Base-by-base conservation (phyloP, 805 yeast species). In the Sugiyamaella lignohabitans region DNA sequence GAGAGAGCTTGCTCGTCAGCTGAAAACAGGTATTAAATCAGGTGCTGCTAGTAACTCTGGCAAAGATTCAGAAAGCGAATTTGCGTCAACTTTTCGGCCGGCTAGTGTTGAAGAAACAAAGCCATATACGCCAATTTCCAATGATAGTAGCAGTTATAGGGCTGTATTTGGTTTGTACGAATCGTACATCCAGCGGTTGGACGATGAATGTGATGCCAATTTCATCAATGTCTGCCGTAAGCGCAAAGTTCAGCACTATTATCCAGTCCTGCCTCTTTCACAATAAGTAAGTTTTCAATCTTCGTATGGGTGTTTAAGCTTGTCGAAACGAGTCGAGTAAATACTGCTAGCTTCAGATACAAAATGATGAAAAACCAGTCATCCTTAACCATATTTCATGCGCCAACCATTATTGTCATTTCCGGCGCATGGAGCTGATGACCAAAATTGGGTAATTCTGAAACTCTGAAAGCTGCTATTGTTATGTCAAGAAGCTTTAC, bases 191-290 rank as follows among this genome's bases (percentile, higher is more conserved):
- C 17, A 11, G 11, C 11, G 27, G n/a, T 19, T 53, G 20, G 57
- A 53, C 10, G 38, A 19, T 10, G 5, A 32, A 6, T 16, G 34
- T n/a, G 55, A 53, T 38, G 24, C 21, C 6, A 18, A 35, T 1
- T 53, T 38, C 11, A 17, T 35, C 18, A 35, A 35, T 35, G 20
- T 35, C 38, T 35, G 38, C 11, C 38, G 38, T 10, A 35, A 35
- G 20, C 18, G 21, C 6, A 35, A 35, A 11, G 38, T 35, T 5
- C 38, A 32, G 21, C 38, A 51, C 29, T 54, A 51, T 38, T 54
- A 53, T 43, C 58, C 58, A 2, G 52, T 39, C 2, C 18, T 53
- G 6, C 55, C 57, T 3, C 22, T 53, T 3, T 38, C 19, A 18
- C 5, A 14, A 16, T 4, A 20, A 35, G 22, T 14, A 23, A 16